Evolutionary conservation across 1,139 yeast species (phyloP).

Genomic region (Scheffersomyces titani): DNA sequence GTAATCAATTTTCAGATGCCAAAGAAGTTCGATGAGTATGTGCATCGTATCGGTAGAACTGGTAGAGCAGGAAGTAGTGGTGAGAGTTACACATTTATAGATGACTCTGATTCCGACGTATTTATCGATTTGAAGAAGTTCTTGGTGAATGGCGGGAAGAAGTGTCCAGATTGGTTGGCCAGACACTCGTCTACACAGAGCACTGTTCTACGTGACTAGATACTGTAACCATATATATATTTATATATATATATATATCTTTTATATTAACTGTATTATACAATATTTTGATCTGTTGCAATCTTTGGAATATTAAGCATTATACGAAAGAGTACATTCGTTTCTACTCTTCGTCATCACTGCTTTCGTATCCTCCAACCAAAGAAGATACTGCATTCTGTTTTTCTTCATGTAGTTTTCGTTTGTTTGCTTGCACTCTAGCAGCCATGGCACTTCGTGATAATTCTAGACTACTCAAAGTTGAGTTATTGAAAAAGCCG

Average conservation of each 20-base stretch:
- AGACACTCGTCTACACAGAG: constrained; percentile 27
- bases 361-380: constrained; percentile 15
- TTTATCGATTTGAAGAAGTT: constrained; percentile 54
- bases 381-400: constrained; percentile 6
- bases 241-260: not conserved
- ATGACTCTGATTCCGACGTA: constrained; percentile 55
- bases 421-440: not conserved
- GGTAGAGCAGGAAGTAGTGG: constrained; percentile 92
- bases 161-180: constrained; percentile 54
- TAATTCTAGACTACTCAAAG: constrained; percentile 6
- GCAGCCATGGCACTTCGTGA: not conserved
- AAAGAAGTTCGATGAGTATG: constrained; percentile 67
- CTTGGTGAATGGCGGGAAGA: constrained; percentile 49
- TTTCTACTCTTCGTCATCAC: constrained; percentile 10
- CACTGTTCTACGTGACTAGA: constrained; percentile 14
- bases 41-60: constrained; percentile 95
- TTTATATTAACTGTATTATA: not conserved
- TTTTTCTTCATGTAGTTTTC: not conserved
- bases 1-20: constrained; percentile 89
- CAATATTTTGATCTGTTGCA: not conserved
- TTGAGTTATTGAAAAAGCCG: constrained; percentile 4
- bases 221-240: not conserved
- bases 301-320: not conserved
- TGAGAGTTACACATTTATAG: constrained; percentile 69
- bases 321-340: not conserved